Evolutionary conservation across 1,139 yeast genomes (phyloP), one percentile per base, ranked within the genome.

Genomic region (Candida dubliniensis): DNA sequence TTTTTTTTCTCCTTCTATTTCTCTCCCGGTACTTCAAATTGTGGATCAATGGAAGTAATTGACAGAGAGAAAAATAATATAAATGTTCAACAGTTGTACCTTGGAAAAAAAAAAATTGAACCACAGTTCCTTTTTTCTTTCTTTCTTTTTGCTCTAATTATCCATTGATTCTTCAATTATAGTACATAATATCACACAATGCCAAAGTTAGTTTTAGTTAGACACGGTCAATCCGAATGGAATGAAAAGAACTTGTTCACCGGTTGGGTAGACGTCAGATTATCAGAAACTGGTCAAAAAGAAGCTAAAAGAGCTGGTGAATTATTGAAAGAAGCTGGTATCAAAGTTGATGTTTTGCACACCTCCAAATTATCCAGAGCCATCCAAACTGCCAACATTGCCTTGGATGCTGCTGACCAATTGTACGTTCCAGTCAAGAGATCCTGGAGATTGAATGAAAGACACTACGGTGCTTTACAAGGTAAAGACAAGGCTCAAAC

Each of bases 211-310:
- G 79, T 86, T 64, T 76, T 86, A 69, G 87, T 86, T 60, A 86
- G 98, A 81, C 98, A 91, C 93, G 98, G 98, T 65, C 96, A 91
- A 80, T 87, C 96, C 75, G 97, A 88, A 72, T 91, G 97, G 97
- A 91, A 91, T 74, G 96, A 89, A 74, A 88, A 88, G 81, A 91
- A 93, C 82, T 81, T 91, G 61, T 93, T 93, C 84, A 91, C 98
- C 69, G 99, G 99, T 65, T 93, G 99, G 99, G 97, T 91, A 54
- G 98, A 91, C 70, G 95, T 89, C 57, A 79, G 81, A 67, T 82
- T 93, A 69, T 83, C 95, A 46, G 91, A 79, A 51, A 72, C 79
- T 59, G 98, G 98, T 71, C 81, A 79, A 69, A 78, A 84, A 68
- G 98, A 93, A 77, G 98, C 98, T 58, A 76, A 77, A 59, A 84